Evolutionary conservation across 192 early-diverging fungal species (phyloP).

Genomic region (Umbelopsis sp.): DNA sequence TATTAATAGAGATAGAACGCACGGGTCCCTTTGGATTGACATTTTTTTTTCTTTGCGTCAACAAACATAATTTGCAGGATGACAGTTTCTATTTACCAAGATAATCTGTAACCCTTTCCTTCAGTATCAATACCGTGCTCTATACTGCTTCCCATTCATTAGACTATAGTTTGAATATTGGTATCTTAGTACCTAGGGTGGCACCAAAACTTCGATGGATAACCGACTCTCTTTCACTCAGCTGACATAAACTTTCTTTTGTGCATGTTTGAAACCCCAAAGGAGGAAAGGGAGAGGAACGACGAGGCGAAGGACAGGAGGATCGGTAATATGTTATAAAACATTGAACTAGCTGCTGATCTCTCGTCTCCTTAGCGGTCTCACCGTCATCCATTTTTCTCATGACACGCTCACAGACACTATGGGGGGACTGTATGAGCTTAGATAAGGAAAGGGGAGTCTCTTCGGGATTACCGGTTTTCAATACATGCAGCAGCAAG

Average conservation of each 20-base stretch:
- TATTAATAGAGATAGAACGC: background rate
- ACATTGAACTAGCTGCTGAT: background rate
- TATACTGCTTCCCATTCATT: too few species aligned
- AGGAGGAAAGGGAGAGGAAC: too few species aligned
- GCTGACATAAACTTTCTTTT: background rate
- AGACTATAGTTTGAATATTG: background rate
- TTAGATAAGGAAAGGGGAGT: background rate
- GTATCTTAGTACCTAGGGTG: background rate
- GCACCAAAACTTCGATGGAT: background rate
- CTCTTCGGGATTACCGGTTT: background rate
- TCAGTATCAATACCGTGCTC: too few species aligned
- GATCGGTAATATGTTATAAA: too few species aligned
- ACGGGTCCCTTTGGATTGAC: background rate
- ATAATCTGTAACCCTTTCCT: too few species aligned
- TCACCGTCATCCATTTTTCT: background rate
- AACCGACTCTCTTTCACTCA: background rate
- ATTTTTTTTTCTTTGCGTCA: background rate
- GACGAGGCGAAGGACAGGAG: too few species aligned
- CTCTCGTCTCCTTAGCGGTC: background rate
- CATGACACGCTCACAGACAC: constrained; percentile 1
- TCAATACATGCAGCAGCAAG: background rate
- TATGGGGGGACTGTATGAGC: background rate
- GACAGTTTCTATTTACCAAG: too few species aligned
- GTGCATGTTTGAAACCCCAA: background rate
- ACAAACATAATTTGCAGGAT: background rate